Conservation (phyloP, 1,139 yeast species). For the Zygosaccharomyces sapae region DNA sequence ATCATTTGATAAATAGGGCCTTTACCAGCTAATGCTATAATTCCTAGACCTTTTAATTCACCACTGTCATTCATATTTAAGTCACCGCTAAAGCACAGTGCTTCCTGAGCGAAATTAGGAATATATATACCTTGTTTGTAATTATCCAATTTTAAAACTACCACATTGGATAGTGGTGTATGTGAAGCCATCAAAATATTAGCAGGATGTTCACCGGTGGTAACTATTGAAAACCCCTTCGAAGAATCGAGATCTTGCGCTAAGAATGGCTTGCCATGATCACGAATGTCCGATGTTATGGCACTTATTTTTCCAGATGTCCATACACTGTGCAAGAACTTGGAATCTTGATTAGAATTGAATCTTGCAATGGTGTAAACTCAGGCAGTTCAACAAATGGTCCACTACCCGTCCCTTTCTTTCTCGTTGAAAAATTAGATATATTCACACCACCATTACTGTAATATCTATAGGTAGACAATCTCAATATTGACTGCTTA, state of each 20-base stretch:
- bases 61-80: conserved; percentile 11
- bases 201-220: conserved; percentile 25
- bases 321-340: conserved; percentile 46
- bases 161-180: conserved; percentile 18
- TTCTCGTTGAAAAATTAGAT: conserved; percentile 17
- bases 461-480: background rate
- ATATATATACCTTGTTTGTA: conserved; percentile 21
- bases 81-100: conserved; percentile 26
- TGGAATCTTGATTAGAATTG: conserved; percentile 47
- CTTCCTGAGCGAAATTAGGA: conserved; percentile 16
- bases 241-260: conserved; percentile 14
- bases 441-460: conserved; percentile 7
- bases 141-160: conserved; percentile 19
- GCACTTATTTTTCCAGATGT: conserved; percentile 46
- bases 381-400: conserved; percentile 40
- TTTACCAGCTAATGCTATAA: conserved; percentile 21
- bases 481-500: background rate
- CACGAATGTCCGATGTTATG: conserved; percentile 41
- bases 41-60: conserved; percentile 22
- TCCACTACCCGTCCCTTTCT: conserved; percentile 38
- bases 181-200: conserved; percentile 22
- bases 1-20: conserved; percentile 20
- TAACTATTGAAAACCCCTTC: conserved; percentile 24
- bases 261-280: conserved; percentile 15
- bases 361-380: conserved; percentile 45